Evolutionary conservation across 2,329 filamentous ascomycete genomes (phyloP), one percentile per base, ranked within the genome.

Genomic region (Epichloe uncinata): DNA sequence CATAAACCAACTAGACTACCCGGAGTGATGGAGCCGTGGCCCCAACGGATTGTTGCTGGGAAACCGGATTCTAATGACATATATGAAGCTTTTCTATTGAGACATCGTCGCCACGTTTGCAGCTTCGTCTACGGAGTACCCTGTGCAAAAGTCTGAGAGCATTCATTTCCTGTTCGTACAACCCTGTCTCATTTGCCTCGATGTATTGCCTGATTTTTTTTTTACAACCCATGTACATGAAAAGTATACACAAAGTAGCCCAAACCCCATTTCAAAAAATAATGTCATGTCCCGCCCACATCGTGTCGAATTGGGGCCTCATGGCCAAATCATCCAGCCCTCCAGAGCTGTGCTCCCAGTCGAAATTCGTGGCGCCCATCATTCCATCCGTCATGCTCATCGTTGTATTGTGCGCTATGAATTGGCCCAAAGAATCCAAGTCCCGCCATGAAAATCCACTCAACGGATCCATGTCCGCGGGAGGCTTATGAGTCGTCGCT

Each of bases 361-460:
- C 58, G 34, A 59, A 58, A 9, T 60, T 58, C 3, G 55, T 51
- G 22, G 55, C 57, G 12, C 58, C 57, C 30, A 62, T 42, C 48
- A 59, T 57, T n/a, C 59, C 57, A 43, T 62, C 59, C 5, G 54
- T 49, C 37, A 56, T 53, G 45, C 51, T 53, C 3, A 57, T 53
- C 3, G 58, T 46, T 20, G 56, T 55, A 34, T 61, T 57, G 42
- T 56, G 58, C 11, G 57, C 60, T 42, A 67, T 67, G 52, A 76
- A 79, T 53, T 81, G 77, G 0, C 77, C 77, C 2, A 81, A 71
- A 2, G 78, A 78, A 51, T 76, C 74, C 5, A 82, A 63, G 57
- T 81, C 77, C 1, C 79, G 67, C 78, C 78, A 82, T 0, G 77
- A 80, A 61, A 82, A 81, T 42, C 77, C 74, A 47, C 79, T 75